A percentile compares a stretch with the other conserved stretches of the same genome.
These are phyloP conservation scores for Phytophthora fragariaefolia DNA, from an alignment of 352 stramenopile genomes.

Conservation along the genomic window DNA sequence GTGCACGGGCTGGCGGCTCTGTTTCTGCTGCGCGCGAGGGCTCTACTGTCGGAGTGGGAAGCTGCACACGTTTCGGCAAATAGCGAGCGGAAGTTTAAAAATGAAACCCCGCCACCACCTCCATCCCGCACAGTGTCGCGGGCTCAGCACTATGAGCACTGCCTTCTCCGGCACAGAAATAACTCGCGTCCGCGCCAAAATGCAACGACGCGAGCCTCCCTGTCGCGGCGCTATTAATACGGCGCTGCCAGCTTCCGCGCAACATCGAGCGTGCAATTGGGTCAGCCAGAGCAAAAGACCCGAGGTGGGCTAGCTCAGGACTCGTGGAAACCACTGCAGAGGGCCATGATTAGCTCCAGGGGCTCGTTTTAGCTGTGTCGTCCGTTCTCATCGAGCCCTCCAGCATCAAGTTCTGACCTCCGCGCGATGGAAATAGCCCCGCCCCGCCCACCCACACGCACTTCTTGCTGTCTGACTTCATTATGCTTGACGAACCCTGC, in stretches of 20 bases:
- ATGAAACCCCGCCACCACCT: conserved; percentile 60
- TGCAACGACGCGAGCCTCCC: conserved; percentile 31
- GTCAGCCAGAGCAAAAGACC: conserved; percentile 16
- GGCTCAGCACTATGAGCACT: not conserved
- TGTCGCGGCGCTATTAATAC: conserved; percentile 41
- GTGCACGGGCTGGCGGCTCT: conserved; percentile 26
- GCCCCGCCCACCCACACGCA: too few relatives aligned
- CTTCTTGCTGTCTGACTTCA: too few relatives aligned
- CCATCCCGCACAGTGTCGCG: conserved; percentile 7
- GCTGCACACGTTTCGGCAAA: conserved; percentile 51
- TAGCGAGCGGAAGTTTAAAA: conserved; percentile 65
- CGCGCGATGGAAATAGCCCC: conserved; percentile 18
- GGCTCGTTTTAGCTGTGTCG: conserved; percentile 23
- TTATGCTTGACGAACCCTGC: too few relatives aligned
- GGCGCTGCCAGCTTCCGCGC: conserved; percentile 2
- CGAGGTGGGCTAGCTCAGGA: conserved; percentile 9
- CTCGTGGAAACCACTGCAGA: conserved; percentile 26
- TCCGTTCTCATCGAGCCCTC: conserved; percentile 16
- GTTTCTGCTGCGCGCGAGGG: conserved; percentile 40
- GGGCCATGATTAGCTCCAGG: conserved; percentile 28
- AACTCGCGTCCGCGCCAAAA: conserved; percentile 29
- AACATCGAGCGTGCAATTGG: conserved; percentile 32
- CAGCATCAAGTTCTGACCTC: conserved; percentile 5
- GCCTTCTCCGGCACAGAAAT: conserved; percentile 39
- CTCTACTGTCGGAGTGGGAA: conserved; percentile 42